A percentile compares a stretch with the other conserved stretches of the same genome.
Conservation (phyloP, 2,329 filamentous ascomycete genomes). For the Colletotrichum sp. region DNA sequence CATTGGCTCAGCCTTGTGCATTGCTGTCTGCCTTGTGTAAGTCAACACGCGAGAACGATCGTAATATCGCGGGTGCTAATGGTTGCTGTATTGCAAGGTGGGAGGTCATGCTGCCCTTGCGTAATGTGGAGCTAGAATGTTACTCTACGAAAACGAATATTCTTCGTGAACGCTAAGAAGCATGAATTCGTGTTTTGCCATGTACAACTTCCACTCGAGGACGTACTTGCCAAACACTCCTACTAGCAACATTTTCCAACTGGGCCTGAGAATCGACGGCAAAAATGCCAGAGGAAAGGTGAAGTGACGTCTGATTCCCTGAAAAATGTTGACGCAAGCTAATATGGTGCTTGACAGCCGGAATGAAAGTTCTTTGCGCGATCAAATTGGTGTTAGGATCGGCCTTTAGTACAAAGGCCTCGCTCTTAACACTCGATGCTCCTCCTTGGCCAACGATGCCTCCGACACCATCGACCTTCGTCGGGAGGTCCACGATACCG, state of each 20-base stretch:
- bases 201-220: background rate
- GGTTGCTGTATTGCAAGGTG: background rate
- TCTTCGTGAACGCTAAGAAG: background rate
- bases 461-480: background rate
- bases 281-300: background rate
- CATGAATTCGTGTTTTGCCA: background rate
- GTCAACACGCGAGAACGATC: background rate
- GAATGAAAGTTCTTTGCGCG: conserved; percentile 10
- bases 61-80: background rate
- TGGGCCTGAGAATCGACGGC: background rate
- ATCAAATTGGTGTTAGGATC: conserved; percentile 26
- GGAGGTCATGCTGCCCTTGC: background rate
- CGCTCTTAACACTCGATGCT: background rate
- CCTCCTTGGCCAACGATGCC: background rate
- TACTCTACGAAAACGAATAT: background rate
- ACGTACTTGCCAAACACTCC: background rate
- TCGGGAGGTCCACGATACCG: conserved; percentile 8
- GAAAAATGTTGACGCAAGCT: background rate
- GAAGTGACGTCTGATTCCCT: background rate
- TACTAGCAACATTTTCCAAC: background rate
- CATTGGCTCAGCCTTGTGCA: background rate
- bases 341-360: background rate
- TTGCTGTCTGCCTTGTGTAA: background rate
- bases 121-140: background rate
- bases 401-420: conserved; percentile 6